Percentiles rank a stretch among this genome's conserved stretches.
Evolutionary conservation across 176 grass and related monocot species (phyloP).

Genomic region (Lolium perenne): DNA sequence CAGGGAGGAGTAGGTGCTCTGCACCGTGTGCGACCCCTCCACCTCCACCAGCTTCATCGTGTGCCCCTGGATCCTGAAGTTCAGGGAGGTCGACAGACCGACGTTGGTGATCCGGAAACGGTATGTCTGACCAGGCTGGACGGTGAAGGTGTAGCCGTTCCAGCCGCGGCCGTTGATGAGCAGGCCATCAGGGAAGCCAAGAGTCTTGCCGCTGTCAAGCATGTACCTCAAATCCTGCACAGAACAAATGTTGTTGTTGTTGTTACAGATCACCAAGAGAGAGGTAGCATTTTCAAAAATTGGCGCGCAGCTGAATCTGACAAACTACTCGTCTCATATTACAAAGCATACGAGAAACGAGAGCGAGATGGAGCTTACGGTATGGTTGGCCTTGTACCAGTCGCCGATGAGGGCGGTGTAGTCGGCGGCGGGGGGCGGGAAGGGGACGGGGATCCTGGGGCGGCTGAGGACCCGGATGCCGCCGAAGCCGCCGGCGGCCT

Average conservation of each 20-base stretch:
- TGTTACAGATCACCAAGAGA: too few relatives aligned
- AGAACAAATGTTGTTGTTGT: neutral
- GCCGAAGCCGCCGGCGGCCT: conserved; percentile 88
- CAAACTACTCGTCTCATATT: neutral
- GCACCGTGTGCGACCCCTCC: conserved; percentile 84
- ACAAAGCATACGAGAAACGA: neutral
- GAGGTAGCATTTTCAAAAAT: too few relatives aligned
- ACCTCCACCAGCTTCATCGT: conserved; percentile 87
- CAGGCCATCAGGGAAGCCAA: conserved; percentile 68
- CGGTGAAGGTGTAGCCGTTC: conserved; percentile 73
- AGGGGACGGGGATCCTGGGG: conserved; percentile 82
- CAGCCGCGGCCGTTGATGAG: conserved; percentile 70
- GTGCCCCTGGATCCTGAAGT: conserved; percentile 91
- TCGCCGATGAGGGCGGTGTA: conserved; percentile 78
- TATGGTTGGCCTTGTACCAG: conserved; percentile 95
- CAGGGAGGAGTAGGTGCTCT: conserved; percentile 76
- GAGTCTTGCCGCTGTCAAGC: conserved; percentile 68
- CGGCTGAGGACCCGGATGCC: conserved; percentile 85
- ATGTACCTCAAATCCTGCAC: conserved; percentile 66
- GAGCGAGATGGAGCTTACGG: conserved; percentile 37
- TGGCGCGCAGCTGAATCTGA: neutral
- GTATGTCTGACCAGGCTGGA: conserved; percentile 78
- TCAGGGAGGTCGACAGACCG: conserved; percentile 71
- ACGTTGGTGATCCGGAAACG: conserved; percentile 86
- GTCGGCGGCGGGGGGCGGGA: conserved; percentile 84